Percentiles rank a stretch among this genome's conserved stretches.
phyloP scores from a whole-genome alignment of 108 stramenopile genomes.

The Stephanodiscus minutulus region DNA sequence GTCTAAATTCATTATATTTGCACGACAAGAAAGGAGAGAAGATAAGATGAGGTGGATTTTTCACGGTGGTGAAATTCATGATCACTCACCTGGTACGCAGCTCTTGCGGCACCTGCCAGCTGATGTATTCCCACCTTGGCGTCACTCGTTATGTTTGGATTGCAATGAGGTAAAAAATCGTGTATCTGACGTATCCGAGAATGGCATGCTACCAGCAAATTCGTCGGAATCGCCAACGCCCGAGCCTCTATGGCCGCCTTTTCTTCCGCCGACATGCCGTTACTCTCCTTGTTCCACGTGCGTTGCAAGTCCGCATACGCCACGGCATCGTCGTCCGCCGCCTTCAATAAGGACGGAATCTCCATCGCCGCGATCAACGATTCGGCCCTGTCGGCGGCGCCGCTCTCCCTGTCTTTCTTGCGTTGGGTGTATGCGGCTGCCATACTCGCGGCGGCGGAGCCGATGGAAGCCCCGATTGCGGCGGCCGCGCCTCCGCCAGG shows the following conservation, averaged over 20 bases:
- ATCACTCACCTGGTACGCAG: slow-evolving; percentile 63
- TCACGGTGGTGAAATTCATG: neutral
- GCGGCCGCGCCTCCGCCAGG: slow-evolving; percentile 85
- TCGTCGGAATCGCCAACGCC: slow-evolving; percentile 63
- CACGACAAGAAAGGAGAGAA: neutral
- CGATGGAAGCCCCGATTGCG: slow-evolving; percentile 74
- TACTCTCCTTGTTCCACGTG: slow-evolving; percentile 71
- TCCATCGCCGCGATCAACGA: slow-evolving; percentile 54
- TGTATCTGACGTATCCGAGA: slow-evolving; percentile 54
- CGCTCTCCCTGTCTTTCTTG: slow-evolving; percentile 71
- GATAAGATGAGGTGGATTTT: neutral
- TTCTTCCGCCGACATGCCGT: slow-evolving; percentile 51
- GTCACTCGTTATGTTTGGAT: slow-evolving; percentile 76
- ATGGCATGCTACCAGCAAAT: slow-evolving; percentile 66
- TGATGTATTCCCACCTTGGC: slow-evolving; percentile 84
- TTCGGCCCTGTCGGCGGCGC: slow-evolving; percentile 61
- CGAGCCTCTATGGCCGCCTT: slow-evolving; percentile 60
- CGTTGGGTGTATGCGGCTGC: slow-evolving; percentile 77
- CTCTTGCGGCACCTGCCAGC: slow-evolving; percentile 76
- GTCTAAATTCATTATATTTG: slow-evolving; percentile 32
- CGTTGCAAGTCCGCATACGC: slow-evolving; percentile 76
- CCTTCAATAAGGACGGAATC: slow-evolving; percentile 38
- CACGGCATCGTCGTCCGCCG: slow-evolving; percentile 72
- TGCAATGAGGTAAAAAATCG: slow-evolving; percentile 76
- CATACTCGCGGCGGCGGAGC: slow-evolving; percentile 75